phyloP scores from a whole-genome alignment of 2,329 filamentous ascomycete genomes.

The Endothia cerciana region DNA sequence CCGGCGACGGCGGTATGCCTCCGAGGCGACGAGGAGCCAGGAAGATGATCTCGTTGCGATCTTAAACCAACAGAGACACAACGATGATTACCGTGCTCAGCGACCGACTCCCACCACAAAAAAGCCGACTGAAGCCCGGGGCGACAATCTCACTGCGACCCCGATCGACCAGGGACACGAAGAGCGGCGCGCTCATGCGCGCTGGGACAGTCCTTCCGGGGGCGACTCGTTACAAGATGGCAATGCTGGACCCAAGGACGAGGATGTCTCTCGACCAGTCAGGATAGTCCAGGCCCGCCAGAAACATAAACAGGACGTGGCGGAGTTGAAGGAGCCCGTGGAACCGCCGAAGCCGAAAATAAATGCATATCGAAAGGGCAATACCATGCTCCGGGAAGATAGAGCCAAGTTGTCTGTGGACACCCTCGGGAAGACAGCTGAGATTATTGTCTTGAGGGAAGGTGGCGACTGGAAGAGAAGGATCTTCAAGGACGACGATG shows the following conservation, averaged over 20 bases:
- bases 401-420: constrained; percentile 35
- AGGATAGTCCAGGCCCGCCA: not conserved
- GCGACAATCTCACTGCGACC: not conserved
- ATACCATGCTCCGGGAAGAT: constrained; percentile 20
- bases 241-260: not conserved
- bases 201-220: not conserved
- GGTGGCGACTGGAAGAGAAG: constrained; percentile 31
- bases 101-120: not conserved
- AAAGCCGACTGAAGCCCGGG: not conserved
- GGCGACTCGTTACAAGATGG: not conserved
- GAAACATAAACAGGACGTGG: not conserved
- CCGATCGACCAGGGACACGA: not conserved
- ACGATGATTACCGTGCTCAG: not conserved
- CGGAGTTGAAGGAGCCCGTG: not conserved
- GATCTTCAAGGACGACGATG: not conserved
- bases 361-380: constrained; percentile 26
- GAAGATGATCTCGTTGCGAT: constrained; percentile 11
- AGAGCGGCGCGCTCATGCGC: not conserved
- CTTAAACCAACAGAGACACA: not conserved
- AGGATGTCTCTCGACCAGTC: not conserved
- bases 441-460: constrained; percentile 53
- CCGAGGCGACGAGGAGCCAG: constrained; percentile 13
- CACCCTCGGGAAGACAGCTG: constrained; percentile 45
- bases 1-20: constrained; percentile 26
- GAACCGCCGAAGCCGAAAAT: not conserved